Percentiles rank a stretch among this genome's conserved stretches.
Conservation (phyloP, 495 filamentous ascomycete genomes). For the Aspergillus conjunctus region DNA sequence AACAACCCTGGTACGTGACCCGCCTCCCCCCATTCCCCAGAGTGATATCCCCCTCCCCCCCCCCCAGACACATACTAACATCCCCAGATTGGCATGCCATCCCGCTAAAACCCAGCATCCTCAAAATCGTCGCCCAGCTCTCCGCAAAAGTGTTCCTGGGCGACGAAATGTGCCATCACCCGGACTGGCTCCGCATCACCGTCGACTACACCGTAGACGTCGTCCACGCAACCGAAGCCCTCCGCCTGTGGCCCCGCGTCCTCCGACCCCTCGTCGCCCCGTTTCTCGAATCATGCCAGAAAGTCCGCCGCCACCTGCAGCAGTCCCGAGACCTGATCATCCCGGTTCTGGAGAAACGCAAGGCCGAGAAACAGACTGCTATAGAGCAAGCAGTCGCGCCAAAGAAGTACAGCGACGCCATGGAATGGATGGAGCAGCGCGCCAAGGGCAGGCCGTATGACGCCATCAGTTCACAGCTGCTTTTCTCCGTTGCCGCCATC, state of each 20-base stretch:
- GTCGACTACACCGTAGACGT: slow-evolving; percentile 53
- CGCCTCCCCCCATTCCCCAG: neutral
- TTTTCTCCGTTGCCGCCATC: slow-evolving; percentile 32
- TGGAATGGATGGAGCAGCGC: slow-evolving; percentile 31
- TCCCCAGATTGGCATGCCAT: slow-evolving; percentile 7
- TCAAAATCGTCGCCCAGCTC: slow-evolving; percentile 50
- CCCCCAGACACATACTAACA: neutral
- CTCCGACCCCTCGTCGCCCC: slow-evolving; percentile 25
- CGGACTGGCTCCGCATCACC: slow-evolving; percentile 52
- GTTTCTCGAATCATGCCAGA: slow-evolving; percentile 15
- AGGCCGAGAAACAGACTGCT: neutral
- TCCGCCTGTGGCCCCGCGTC: slow-evolving; percentile 26
- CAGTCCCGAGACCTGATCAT: slow-evolving; percentile 25
- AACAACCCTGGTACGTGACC: slow-evolving; percentile 18
- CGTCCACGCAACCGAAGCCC: slow-evolving; percentile 25
- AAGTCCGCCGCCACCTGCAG: neutral
- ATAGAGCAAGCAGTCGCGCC: slow-evolving; percentile 30
- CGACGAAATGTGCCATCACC: slow-evolving; percentile 45
- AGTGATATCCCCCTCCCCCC: neutral
- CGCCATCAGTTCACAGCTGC: slow-evolving; percentile 23
- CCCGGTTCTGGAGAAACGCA: slow-evolving; percentile 17
- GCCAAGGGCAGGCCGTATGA: slow-evolving; percentile 25
- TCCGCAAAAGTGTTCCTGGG: slow-evolving; percentile 56
- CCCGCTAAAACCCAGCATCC: neutral
- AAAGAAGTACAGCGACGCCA: slow-evolving; percentile 21